Base-by-base conservation (phyloP, 768 basidiomycete species). In the Agaricus subrufescens region DNA sequence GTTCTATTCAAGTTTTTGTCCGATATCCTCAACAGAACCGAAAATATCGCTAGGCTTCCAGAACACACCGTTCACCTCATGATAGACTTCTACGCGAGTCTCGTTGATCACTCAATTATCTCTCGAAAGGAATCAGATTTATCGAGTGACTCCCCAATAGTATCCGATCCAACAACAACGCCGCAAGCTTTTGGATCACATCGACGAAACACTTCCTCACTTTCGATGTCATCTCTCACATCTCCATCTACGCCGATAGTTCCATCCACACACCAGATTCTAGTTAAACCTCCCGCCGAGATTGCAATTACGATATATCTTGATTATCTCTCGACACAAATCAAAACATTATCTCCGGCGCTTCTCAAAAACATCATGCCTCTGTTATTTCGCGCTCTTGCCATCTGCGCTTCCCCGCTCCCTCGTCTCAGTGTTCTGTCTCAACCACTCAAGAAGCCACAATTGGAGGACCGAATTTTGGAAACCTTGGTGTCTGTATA, bases 331-430 rank as follows among this genome's bases (percentile, higher is more conserved):
- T 69, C 73, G n/a, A 74, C 79, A 1, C 83, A 86, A 57, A 70
- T 84, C 46, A 85, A 85, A 63, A 76, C 75, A 14, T 73, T 90
- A 14, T 73, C 84, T 4, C 78, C 84, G 6, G 68, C 68, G 10
- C 76, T 79, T 62, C 77, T 90, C 37, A 65, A 70, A 11, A 62
- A 70, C 37, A 82, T 91, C 51, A 73, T 91, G n/a, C 85, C 87
- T 0, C 73, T 87, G 34, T 79, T 92, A n/a, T 87, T 90, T 63
- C 83, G 86, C 15, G 80, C 79, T 23, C 75, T 88, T 25, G 82
- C 85, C 1, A 84, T 81, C 61, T 87, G 81, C 63, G 74, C 82
- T 3, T 78, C 82, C 2, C 82, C 87, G 1, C 77, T 92, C 14
- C 86, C 89, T 40, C 81, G 86, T 7, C 70, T 92, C 9, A 82